Percentiles rank a stretch among this genome's conserved stretches.
Conservation (phyloP, 768 basidiomycete species). For the Mycena venus region DNA sequence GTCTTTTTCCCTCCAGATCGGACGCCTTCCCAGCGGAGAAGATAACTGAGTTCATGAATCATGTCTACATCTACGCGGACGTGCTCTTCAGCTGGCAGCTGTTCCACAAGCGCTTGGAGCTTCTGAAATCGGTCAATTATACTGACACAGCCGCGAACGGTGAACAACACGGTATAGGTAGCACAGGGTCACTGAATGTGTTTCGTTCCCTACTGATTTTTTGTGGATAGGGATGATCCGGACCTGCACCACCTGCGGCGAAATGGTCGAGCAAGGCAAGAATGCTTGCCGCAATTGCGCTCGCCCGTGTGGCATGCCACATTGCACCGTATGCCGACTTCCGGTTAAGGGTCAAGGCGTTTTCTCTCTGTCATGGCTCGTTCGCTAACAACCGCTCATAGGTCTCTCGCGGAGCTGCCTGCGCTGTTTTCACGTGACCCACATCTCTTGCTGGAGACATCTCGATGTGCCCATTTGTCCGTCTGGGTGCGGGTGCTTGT, state of each 20-base stretch:
- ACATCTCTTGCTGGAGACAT: conserved; percentile 73
- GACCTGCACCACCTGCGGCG: conserved; percentile 60
- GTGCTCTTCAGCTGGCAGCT: conserved; percentile 81
- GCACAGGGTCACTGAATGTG: not conserved
- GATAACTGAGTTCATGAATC: conserved; percentile 59
- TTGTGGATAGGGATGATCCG: conserved; percentile 58
- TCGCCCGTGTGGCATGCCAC: conserved; percentile 57
- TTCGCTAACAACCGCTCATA: conserved; percentile 37
- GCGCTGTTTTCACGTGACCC: conserved; percentile 74
- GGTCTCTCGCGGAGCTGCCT: conserved; percentile 75
- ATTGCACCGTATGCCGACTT: conserved; percentile 82
- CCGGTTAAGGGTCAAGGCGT: conserved; percentile 73
- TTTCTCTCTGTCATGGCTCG: not conserved
- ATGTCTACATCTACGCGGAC: conserved; percentile 82
- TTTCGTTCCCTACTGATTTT: not conserved
- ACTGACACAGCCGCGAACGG: conserved; percentile 37
- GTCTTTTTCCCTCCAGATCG: conserved; percentile 29
- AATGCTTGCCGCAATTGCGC: conserved; percentile 60
- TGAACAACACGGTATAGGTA: conserved; percentile 36
- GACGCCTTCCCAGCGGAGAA: conserved; percentile 50
- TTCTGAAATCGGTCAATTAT: conserved; percentile 73
- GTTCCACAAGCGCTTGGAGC: conserved; percentile 76
- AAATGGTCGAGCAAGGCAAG: conserved; percentile 26
- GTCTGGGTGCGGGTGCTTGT: conserved; percentile 79
- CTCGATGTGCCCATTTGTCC: conserved; percentile 68